Evolutionary conservation across 495 filamentous ascomycete species (phyloP), one percentile per base, ranked within the genome.

Genomic region (Bombardia bombarda): DNA sequence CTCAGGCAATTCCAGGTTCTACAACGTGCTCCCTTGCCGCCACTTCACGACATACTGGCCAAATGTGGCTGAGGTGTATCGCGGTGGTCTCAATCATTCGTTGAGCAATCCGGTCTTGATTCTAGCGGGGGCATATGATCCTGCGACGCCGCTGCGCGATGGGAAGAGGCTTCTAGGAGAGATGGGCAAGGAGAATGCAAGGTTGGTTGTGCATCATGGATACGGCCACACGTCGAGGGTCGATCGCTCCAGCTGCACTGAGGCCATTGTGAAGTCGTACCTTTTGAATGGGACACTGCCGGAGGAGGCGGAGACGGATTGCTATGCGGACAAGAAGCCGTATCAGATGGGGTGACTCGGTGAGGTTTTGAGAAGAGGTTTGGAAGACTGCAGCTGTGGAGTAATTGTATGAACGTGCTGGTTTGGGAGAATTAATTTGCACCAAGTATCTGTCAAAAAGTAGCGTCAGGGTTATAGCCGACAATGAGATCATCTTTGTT

Each of bases 111-210:
- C 68, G 8, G 52, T 72, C 17, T 40, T 72, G 36, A 49, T 72
- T 19, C 63, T 72, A 28, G 68, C 68, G 1, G 67, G 67, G 55
- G 65, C 65, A 16, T 68, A 72, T 40, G 68, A 72, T 36, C 67
- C 67, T 0, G 67, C 68, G 4, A 72, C 68, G 4, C 67, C 68
- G n/a, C 51, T 72, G 25, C 57, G 67, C 5, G 70, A 72, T 24
- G 68, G 67, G 10, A 51, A 63, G 22, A 43, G 67, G 25, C 50
- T 70, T 4, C 19, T 62, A 9, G 40, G 42, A 1, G 68, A 72
- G 38, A 69, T 72, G 68, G 68, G 66, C 7, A 17, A 10, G 3
- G 4, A 34, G 19, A 70, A 69, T 32, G 67, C 69, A 16, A 36
- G 67, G 39, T 49, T 72, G 23, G 54, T 70, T 22, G 65, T 50